A percentile compares a stretch with the other conserved stretches of the same genome.
Evolutionary conservation across 257 asterid genomes (phyloP).

Genomic region (Fraxinus pennsylvanica): DNA sequence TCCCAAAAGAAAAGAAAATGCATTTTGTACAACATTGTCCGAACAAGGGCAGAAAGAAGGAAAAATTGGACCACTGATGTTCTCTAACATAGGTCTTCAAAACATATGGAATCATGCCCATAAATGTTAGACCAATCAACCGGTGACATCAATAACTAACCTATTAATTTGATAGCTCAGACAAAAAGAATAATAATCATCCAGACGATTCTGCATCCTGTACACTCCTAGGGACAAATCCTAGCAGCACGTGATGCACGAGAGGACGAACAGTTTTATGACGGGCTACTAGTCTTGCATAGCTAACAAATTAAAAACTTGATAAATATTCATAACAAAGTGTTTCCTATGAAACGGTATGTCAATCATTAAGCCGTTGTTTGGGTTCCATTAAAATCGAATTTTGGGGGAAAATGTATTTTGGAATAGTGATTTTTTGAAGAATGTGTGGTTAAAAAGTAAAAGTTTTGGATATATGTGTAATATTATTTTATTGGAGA

Average conservation of each 20-base stretch:
- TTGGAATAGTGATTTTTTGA: no score
- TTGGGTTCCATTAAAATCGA: no score
- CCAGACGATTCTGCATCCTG: constrained; percentile 14
- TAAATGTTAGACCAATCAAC: constrained; percentile 15
- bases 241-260: constrained; percentile 2
- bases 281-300: constrained; percentile 4
- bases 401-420: no score
- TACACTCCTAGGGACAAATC: constrained; percentile 2
- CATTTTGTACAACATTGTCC: neutral
- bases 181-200: constrained; percentile 13
- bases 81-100: constrained; percentile 3
- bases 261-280: neutral
- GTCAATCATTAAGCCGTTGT: neutral
- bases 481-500: no score
- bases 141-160: neutral
- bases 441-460: no score
- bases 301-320: constrained; percentile 14
- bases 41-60: neutral
- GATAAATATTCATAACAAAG: neutral
- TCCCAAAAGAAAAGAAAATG: neutral
- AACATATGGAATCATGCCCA: constrained; percentile 7
- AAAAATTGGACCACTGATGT: neutral
- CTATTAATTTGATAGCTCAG: constrained; percentile 11
- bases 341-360: neutral
- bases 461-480: no score